A percentile compares a stretch with the other conserved stretches of the same genome.
phyloP scores from a whole-genome alignment of 2,329 filamentous ascomycete genomes.

The Botrytis paeoniae region DNA sequence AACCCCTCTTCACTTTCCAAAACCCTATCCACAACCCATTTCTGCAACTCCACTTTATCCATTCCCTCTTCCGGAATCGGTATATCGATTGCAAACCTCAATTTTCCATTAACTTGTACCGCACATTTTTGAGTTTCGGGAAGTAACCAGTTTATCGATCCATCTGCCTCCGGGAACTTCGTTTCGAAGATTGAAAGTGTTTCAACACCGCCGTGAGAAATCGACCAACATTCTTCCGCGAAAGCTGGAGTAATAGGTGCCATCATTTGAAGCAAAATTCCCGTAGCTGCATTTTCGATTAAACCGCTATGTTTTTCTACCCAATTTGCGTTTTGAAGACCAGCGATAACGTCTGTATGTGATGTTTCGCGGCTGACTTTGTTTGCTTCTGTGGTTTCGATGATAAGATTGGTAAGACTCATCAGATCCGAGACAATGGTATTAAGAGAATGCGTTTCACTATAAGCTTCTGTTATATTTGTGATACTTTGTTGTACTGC shows the following conservation, averaged over 20 bases:
- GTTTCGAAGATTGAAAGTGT: slow-evolving; percentile 42
- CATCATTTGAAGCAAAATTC: slow-evolving; percentile 65
- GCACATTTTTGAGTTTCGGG: slow-evolving; percentile 55
- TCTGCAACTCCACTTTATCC: slow-evolving; percentile 46
- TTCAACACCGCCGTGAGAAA: slow-evolving; percentile 29
- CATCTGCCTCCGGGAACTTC: slow-evolving; percentile 59
- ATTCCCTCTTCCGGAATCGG: slow-evolving; percentile 47
- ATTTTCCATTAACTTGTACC: slow-evolving; percentile 78
- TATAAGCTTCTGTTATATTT: slow-evolving; percentile 66
- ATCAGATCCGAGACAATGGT: slow-evolving; percentile 82
- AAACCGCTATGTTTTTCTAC: slow-evolving; percentile 37
- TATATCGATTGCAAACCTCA: slow-evolving; percentile 66
- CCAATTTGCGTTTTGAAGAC: background rate
- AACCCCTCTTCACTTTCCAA: slow-evolving; percentile 59
- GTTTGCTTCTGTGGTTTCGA: slow-evolving; percentile 40
- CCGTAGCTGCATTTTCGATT: slow-evolving; percentile 8
- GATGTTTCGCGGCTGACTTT: slow-evolving; percentile 22
- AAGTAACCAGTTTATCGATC: slow-evolving; percentile 49
- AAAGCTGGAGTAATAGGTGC: slow-evolving; percentile 79
- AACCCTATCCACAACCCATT: slow-evolving; percentile 62
- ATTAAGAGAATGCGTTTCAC: slow-evolving; percentile 73
- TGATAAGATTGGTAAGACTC: slow-evolving; percentile 69
- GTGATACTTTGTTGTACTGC: slow-evolving; percentile 64
- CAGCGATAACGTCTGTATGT: background rate
- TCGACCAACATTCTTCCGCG: slow-evolving; percentile 72